Percentiles rank a stretch among this genome's conserved stretches.
phyloP scores from a whole-genome alignment of 768 basidiomycete genomes.

The Melanogaster broomeanus region DNA sequence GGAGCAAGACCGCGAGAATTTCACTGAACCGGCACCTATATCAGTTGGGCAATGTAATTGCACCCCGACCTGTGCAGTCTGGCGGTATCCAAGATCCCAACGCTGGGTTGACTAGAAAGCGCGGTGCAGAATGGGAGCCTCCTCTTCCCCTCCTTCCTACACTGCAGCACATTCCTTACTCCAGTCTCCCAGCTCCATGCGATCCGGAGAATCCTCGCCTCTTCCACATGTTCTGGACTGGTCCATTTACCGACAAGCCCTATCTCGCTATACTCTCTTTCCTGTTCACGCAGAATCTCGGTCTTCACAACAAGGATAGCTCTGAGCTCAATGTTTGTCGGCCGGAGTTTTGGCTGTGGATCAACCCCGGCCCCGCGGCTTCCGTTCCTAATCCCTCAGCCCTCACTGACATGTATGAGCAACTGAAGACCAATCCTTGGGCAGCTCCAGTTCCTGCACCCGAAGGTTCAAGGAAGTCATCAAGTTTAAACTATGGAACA shows the following conservation, averaged over 20 bases:
- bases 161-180: conserved; percentile 55
- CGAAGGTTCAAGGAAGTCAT: conserved; percentile 89
- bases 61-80: conserved; percentile 30
- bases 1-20: conserved; percentile 53
- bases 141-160: conserved; percentile 48
- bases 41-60: conserved; percentile 33
- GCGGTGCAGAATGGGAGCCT: conserved; percentile 62
- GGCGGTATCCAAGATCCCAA: conserved; percentile 46
- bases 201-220: conserved; percentile 83
- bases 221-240: conserved; percentile 99
- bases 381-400: conserved; percentile 85
- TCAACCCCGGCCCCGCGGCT: conserved; percentile 96
- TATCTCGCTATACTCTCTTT: conserved; percentile 94
- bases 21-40: conserved; percentile 36
- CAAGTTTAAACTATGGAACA: conserved; percentile 98
- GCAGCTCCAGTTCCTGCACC: conserved; percentile 93
- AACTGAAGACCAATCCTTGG: conserved; percentile 88
- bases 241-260: conserved; percentile 97
- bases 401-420: conserved; percentile 76
- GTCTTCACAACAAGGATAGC: conserved; percentile 66
- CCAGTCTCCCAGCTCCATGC: conserved; percentile 63
- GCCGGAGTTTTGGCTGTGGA: conserved; percentile 97
- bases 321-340: conserved; percentile 56
- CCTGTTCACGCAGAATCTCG: conserved; percentile 93
- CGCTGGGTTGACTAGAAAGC: conserved; percentile 56